These are phyloP conservation scores for Rehmannia glutinosa DNA, from an alignment of 257 asterid species.

Conservation along the genomic window DNA sequence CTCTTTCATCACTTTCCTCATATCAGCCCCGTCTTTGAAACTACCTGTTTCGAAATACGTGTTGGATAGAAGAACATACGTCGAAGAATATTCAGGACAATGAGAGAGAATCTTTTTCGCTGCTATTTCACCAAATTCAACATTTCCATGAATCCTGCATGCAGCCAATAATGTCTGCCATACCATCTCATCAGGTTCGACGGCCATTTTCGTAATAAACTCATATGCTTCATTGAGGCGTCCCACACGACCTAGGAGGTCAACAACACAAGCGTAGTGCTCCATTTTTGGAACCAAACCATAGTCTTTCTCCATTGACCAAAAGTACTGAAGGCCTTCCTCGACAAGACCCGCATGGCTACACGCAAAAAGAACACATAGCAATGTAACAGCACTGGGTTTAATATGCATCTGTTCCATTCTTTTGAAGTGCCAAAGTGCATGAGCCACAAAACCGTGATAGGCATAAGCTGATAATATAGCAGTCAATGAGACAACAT, in stretches of 20 bases:
- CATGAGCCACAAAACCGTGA: slow-evolving; percentile 41
- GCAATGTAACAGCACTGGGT: slow-evolving; percentile 38
- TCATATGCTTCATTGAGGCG: slow-evolving; percentile 36
- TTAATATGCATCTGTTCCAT: slow-evolving; percentile 37
- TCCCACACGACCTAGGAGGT: slow-evolving; percentile 50
- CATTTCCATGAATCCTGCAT: slow-evolving; percentile 48
- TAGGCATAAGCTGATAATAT: slow-evolving; percentile 47
- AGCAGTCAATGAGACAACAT: slow-evolving; percentile 51
- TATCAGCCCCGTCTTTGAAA: slow-evolving; percentile 26
- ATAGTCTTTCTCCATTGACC: slow-evolving; percentile 35
- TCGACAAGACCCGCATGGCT: slow-evolving; percentile 56
- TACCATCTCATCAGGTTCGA: slow-evolving; percentile 45
- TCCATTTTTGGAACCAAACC: slow-evolving; percentile 43
- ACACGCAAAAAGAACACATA: slow-evolving; percentile 52
- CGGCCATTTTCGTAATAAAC: slow-evolving; percentile 37
- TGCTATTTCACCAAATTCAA: slow-evolving; percentile 46
- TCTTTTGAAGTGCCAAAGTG: slow-evolving; percentile 35
- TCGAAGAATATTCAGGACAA: slow-evolving; percentile 36
- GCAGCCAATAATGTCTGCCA: slow-evolving; percentile 46
- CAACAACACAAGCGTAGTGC: slow-evolving; percentile 52
- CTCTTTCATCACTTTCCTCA: slow-evolving; percentile 45
- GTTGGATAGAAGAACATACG: slow-evolving; percentile 45
- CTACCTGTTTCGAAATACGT: slow-evolving; percentile 42
- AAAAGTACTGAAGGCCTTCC: slow-evolving; percentile 42
- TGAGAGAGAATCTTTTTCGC: slow-evolving; percentile 38